phyloP scores from a whole-genome alignment of 208 protist species.

The Wallacemonas rigidus region DNA sequence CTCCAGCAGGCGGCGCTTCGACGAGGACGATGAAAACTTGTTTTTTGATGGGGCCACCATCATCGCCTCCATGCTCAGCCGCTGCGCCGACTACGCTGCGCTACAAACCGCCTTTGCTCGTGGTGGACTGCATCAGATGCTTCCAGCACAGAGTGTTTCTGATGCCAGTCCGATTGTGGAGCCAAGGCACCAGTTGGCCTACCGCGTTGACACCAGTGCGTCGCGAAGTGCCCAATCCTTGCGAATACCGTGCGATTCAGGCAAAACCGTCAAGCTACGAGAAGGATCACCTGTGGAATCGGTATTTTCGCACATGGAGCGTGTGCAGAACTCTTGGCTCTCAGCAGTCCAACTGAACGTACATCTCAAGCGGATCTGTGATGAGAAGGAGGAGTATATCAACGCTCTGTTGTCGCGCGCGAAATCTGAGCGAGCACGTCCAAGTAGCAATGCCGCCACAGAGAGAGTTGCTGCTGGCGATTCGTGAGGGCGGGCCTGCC shows the following conservation, averaged over 20 bases:
- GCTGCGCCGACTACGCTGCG: slow-evolving; percentile 25
- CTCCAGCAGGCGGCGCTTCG: slow-evolving; percentile 5
- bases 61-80: slow-evolving; percentile 15
- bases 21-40: slow-evolving; percentile 26
- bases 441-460: background rate
- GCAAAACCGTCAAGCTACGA: slow-evolving; percentile 19
- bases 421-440: background rate
- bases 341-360: slow-evolving; percentile 32
- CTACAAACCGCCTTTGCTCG: slow-evolving; percentile 26
- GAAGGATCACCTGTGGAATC: slow-evolving; percentile 25
- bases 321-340: slow-evolving; percentile 29
- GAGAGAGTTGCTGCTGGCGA: background rate
- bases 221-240: slow-evolving; percentile 6
- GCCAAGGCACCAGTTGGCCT: slow-evolving; percentile 25
- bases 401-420: slow-evolving; percentile 16
- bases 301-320: slow-evolving; percentile 25
- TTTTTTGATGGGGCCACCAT: slow-evolving; percentile 25
- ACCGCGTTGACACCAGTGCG: slow-evolving; percentile 14
- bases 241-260: slow-evolving; percentile 1
- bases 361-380: slow-evolving; percentile 27
- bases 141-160: slow-evolving; percentile 1
- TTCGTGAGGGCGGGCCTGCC: background rate
- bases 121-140: slow-evolving; percentile 16
- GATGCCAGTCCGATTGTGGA: slow-evolving; percentile 1
- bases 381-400: slow-evolving; percentile 28